A percentile compares a stretch with the other conserved stretches of the same genome.
Evolutionary conservation across 306 rosid species (phyloP).

Genomic region (Vigna mungo): DNA sequence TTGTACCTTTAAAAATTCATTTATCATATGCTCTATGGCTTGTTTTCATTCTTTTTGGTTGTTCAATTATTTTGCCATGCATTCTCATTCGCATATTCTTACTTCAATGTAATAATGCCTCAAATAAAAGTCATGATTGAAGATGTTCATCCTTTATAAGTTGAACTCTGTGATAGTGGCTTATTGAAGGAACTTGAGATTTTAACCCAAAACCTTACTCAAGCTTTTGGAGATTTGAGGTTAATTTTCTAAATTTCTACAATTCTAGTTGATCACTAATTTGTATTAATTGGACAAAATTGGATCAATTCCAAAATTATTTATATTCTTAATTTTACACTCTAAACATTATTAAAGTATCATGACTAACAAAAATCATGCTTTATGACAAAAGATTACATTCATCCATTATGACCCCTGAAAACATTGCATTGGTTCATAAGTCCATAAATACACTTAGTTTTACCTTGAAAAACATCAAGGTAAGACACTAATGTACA

Average conservation of each 20-base stretch:
- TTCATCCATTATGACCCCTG: too few relatives aligned
- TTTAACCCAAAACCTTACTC: constrained; percentile 70
- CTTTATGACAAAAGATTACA: too few relatives aligned
- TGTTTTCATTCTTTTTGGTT: constrained; percentile 6
- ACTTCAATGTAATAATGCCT: constrained; percentile 75
- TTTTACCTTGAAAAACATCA: too few relatives aligned
- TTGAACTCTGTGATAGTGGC: constrained; percentile 76
- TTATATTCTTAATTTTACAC: too few relatives aligned
- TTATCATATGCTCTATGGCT: neutral
- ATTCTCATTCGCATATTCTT: constrained; percentile 60
- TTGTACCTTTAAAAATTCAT: constrained; percentile 16
- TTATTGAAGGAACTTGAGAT: constrained; percentile 73
- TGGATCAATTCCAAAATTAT: too few relatives aligned
- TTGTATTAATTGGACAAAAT: too few relatives aligned
- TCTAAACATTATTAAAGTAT: too few relatives aligned
- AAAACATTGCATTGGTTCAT: too few relatives aligned
- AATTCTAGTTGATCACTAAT: too few relatives aligned
- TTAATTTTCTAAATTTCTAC: constrained; percentile 41
- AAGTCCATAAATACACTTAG: too few relatives aligned
- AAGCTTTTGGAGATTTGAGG: constrained; percentile 84
- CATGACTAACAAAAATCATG: too few relatives aligned
- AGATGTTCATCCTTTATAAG: constrained; percentile 82
- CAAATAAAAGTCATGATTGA: constrained; percentile 93
- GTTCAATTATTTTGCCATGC: constrained; percentile 35
- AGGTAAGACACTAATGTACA: too few relatives aligned